Base-by-base conservation (phyloP, 208 protist genomes). In the Trypanosoma caninum region DNA sequence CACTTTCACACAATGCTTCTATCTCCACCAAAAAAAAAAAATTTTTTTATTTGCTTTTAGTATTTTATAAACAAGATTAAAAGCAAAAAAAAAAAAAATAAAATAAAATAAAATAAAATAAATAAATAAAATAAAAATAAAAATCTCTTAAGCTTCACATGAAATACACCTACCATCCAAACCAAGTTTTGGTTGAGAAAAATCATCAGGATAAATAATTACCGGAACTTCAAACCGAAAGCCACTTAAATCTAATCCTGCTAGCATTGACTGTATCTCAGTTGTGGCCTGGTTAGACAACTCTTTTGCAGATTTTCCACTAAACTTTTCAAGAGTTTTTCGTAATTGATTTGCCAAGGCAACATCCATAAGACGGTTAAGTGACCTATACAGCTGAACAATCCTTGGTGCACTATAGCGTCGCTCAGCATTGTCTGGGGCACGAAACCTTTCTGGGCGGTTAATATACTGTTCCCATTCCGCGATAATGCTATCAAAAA, bases 381-480 rank as follows among this genome's bases (percentile, higher is more conserved):
- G 67, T 14, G 80, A 76, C 16, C 84, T 74, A 68, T 95, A 95
- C 18, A 95, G 72, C 58, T 95, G 88, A 51, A 95, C 88, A 82
- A 95, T 92, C 35, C 88, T 80, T 38, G 84, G 84, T 8, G 88
- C 80, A 13, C 72, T 74, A 69, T 95, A 95, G 5, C 88, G 73
- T 47, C 82, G 80, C 61, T 95, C 83, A 20, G 80, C 82, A 59
- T 54, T 87, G 47, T 95, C 88, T 13, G 78, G 72, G 18, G 82
- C 82, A 35, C 78, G 69, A 69, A 92, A 89, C 28, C 82, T 73
- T 63, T 95, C 88, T 25, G 84, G 83, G 38, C 88, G 82, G 68
- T 95, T 95, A 31, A 95, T 76, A 73, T 91, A 91, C 74, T 95
- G 84, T 75, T 95, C 84, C 88, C 88, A 95, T 59, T 95, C 84